These are phyloP conservation scores for Ceratobasidium papillatum DNA, from an alignment of 1,284 basidiomycete genomes.

Conservation along the genomic window DNA sequence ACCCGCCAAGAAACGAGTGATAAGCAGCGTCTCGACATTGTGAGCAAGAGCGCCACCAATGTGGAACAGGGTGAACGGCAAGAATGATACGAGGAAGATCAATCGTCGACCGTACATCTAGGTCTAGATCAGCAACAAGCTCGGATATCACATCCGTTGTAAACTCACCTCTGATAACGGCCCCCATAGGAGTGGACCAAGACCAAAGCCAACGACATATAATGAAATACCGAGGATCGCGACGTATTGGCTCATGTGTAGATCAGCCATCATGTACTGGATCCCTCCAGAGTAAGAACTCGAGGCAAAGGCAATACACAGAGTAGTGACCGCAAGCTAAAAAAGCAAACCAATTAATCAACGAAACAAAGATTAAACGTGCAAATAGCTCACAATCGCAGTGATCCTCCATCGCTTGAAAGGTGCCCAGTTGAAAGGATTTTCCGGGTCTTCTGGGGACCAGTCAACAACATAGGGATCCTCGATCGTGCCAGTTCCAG, in stretches of 20 bases:
- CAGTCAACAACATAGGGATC: constrained; percentile 68
- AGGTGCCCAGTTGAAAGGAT: constrained; percentile 71
- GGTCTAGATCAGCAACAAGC: not conserved
- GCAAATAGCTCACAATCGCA: constrained; percentile 55
- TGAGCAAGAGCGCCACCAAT: constrained; percentile 68
- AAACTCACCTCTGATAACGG: constrained; percentile 65
- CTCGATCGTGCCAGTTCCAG: constrained; percentile 54
- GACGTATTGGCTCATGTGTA: constrained; percentile 62
- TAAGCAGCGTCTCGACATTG: constrained; percentile 66
- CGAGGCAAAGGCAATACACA: constrained; percentile 70
- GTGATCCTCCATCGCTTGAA: constrained; percentile 64
- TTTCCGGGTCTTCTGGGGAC: constrained; percentile 63
- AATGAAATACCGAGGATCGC: constrained; percentile 69
- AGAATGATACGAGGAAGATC: constrained; percentile 64
- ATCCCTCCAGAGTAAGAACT: constrained; percentile 68
- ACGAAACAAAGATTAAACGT: not conserved
- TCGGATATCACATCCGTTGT: constrained; percentile 8
- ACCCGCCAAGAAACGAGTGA: constrained; percentile 67
- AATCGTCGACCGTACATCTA: constrained; percentile 54
- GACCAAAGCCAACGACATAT: constrained; percentile 66
- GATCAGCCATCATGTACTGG: constrained; percentile 57
- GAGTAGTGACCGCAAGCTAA: constrained; percentile 61
- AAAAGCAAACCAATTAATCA: constrained; percentile 9
- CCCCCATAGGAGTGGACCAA: constrained; percentile 68
- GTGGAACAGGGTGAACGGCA: constrained; percentile 68